phyloP scores from a whole-genome alignment of 768 basidiomycete species.

The Grammothele lineata region DNA sequence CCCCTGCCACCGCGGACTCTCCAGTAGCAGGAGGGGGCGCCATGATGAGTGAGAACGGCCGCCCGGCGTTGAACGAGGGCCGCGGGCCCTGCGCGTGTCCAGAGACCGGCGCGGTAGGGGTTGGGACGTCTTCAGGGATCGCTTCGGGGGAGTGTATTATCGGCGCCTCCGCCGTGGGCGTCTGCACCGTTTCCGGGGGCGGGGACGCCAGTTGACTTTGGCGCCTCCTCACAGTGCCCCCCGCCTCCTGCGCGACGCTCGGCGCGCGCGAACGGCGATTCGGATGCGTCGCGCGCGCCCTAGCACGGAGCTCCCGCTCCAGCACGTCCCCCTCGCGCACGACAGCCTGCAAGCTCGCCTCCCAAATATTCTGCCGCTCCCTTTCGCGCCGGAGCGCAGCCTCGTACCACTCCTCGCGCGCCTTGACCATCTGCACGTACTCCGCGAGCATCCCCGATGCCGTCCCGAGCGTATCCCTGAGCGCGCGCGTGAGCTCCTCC shows the following conservation, averaged over 20 bases:
- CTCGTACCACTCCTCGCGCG: conserved; percentile 81
- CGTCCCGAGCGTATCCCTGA: conserved; percentile 45
- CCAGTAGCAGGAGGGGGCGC: not conserved
- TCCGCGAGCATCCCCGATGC: conserved; percentile 60
- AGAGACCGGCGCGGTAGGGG: conserved; percentile 17
- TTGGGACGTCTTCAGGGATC: not conserved
- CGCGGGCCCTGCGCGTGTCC: not conserved
- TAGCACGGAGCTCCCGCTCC: conserved; percentile 70
- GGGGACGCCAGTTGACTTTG: conserved; percentile 9
- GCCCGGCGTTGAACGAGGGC: not conserved
- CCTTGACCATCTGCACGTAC: conserved; percentile 63
- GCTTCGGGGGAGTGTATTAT: not conserved
- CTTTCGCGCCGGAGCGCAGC: conserved; percentile 60
- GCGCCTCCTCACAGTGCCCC: conserved; percentile 18
- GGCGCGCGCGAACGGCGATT: conserved; percentile 49
- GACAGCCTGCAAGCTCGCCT: conserved; percentile 82
- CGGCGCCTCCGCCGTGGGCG: conserved; percentile 1
- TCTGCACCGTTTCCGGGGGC: not conserved
- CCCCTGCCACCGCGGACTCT: not conserved
- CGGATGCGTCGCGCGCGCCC: too few relatives aligned
- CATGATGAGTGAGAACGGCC: conserved; percentile 11
- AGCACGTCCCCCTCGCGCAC: conserved; percentile 82
- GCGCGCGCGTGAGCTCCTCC: conserved; percentile 19
- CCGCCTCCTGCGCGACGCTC: conserved; percentile 27
- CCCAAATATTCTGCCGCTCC: conserved; percentile 72